Evolutionary conservation across 768 basidiomycete species (phyloP).

Genomic region (Pholiota molesta): DNA sequence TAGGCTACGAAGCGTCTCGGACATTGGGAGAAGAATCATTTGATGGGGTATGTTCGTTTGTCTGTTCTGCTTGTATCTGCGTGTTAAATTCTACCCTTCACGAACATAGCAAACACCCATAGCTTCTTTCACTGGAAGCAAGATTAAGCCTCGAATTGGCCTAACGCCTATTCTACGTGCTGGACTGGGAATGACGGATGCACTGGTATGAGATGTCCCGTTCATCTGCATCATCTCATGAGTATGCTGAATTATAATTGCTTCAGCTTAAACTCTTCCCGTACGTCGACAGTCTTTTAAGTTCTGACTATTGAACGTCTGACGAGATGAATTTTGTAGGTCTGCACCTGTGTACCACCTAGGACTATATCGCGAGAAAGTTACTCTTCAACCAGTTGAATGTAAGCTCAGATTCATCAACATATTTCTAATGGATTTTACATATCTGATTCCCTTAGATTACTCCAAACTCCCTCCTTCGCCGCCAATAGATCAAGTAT

Average conservation of each 20-base stretch:
- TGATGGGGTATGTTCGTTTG: constrained; percentile 51
- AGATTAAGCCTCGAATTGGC: constrained; percentile 78
- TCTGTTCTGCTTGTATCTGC: not conserved
- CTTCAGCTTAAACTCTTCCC: constrained; percentile 76
- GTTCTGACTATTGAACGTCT: not conserved
- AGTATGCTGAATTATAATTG: constrained; percentile 1
- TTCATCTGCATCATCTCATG: not conserved
- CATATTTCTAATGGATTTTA: not conserved
- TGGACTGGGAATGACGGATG: constrained; percentile 92
- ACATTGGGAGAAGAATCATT: constrained; percentile 65
- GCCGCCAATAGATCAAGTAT: constrained; percentile 81
- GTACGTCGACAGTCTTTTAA: constrained; percentile 42
- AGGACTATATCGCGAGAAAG: constrained; percentile 87
- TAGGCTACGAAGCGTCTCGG: constrained; percentile 85
- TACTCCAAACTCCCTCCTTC: constrained; percentile 86
- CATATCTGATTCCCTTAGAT: constrained; percentile 46
- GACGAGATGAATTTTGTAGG: constrained; percentile 35
- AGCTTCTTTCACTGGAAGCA: constrained; percentile 74
- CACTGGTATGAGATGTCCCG: constrained; percentile 55
- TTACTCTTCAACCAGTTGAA: constrained; percentile 88
- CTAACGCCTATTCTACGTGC: constrained; percentile 92
- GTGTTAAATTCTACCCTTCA: constrained; percentile 2
- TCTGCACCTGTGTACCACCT: constrained; percentile 87
- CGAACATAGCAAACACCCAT: constrained; percentile 72
- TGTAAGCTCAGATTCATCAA: constrained; percentile 46